A percentile compares a stretch with the other conserved stretches of the same genome.
These are phyloP conservation scores for Acanthamoeba quina DNA, from an alignment of 208 protist genomes.

Conservation along the genomic window DNA sequence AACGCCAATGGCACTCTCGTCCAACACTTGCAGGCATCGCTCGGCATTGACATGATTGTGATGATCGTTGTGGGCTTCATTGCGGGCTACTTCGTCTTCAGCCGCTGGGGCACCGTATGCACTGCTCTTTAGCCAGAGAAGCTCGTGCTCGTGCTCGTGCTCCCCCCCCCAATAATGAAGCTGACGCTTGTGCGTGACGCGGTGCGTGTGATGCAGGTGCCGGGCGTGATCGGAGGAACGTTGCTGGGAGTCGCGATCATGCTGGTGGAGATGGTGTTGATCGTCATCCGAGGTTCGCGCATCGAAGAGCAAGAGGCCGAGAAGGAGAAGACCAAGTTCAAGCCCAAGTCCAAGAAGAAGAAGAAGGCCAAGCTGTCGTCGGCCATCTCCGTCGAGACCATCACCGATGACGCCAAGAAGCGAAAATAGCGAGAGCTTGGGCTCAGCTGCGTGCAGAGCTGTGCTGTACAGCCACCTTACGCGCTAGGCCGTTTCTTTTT, in stretches of 20 bases:
- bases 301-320: constrained; percentile 33
- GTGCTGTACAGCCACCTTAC: too few relatives aligned
- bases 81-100: constrained; percentile 63
- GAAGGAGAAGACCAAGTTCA: constrained; percentile 16
- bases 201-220: not conserved
- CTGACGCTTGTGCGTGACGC: not conserved
- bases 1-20: not conserved
- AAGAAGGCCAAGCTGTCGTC: not conserved
- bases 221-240: constrained; percentile 51
- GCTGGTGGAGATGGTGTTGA: constrained; percentile 53
- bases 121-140: not conserved
- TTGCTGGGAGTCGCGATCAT: not conserved
- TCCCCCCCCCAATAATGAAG: not conserved
- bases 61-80: constrained; percentile 47
- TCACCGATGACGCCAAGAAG: not conserved
- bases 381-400: not conserved
- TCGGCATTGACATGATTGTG: constrained; percentile 63
- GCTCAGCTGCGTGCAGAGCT: too few relatives aligned
- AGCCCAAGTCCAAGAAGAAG: not conserved
- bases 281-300: constrained; percentile 34
- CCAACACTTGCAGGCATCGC: not conserved
- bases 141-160: too few relatives aligned
- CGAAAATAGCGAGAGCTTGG: not conserved
- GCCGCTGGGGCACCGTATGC: constrained; percentile 42
- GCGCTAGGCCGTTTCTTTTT: too few relatives aligned